Evolutionary conservation across 2,329 filamentous ascomycete genomes (phyloP).

Genomic region (Colletotrichum euphorbiae): DNA sequence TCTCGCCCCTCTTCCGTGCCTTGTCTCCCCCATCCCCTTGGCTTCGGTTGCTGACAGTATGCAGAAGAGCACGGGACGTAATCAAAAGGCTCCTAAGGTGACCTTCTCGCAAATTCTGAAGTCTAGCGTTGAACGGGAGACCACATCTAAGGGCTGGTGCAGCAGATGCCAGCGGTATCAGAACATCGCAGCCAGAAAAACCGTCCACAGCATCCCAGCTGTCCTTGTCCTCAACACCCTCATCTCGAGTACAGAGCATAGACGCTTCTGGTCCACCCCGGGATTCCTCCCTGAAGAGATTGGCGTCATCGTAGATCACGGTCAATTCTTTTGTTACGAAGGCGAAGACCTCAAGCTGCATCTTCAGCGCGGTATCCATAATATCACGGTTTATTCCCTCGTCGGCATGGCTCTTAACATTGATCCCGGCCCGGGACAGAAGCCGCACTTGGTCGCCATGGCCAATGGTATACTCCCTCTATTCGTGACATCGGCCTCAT

Average conservation of each 20-base stretch:
- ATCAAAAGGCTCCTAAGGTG: conserved; percentile 63
- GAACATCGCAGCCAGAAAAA: conserved; percentile 85
- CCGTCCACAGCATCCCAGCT: conserved; percentile 82
- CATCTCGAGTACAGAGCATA: conserved; percentile 77
- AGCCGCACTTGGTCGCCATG: conserved; percentile 90
- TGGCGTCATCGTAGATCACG: conserved; percentile 88
- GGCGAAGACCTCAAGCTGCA: conserved; percentile 88
- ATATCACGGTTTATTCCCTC: conserved; percentile 89
- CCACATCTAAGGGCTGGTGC: conserved; percentile 93
- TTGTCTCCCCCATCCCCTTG: not conserved
- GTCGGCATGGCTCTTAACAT: conserved; percentile 92
- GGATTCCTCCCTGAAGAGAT: conserved; percentile 96
- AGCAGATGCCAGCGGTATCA: conserved; percentile 91
- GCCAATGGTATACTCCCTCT: conserved; percentile 74
- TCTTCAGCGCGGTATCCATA: conserved; percentile 81
- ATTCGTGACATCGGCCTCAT: not conserved
- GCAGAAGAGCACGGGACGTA: conserved; percentile 61
- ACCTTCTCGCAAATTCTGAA: conserved; percentile 95
- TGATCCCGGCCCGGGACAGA: conserved; percentile 85
- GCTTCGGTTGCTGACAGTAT: conserved; percentile 41
- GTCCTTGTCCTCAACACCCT: conserved; percentile 92
- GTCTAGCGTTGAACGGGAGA: conserved; percentile 88
- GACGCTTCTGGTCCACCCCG: conserved; percentile 86
- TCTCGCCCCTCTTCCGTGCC: not conserved
- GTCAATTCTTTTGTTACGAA: conserved; percentile 95